A percentile compares a stretch with the other conserved stretches of the same genome.
Conservation (phyloP, 2,329 filamentous ascomycete species). For the Pseudogymnoascus sp. region DNA sequence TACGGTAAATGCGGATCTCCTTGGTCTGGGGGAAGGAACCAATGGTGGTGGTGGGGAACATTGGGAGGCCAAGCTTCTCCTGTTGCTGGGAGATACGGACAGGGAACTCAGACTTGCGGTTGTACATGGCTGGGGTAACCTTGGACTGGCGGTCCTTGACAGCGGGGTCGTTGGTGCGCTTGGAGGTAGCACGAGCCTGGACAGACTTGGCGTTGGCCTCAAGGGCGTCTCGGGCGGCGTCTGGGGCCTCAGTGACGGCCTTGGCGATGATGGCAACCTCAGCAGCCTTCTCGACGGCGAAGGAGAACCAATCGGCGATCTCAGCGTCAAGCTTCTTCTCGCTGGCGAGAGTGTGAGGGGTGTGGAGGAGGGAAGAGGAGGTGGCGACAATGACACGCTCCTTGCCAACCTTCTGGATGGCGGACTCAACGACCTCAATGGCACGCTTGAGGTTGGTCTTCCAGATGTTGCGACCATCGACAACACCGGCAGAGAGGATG, state of each 20-base stretch:
- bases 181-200: conserved; percentile 83
- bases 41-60: conserved; percentile 99
- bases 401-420: conserved; percentile 93
- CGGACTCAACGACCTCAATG: conserved; percentile 83
- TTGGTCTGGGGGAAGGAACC: conserved; percentile 99
- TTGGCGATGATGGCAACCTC: conserved; percentile 94
- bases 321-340: conserved; percentile 98
- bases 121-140: conserved; percentile 78
- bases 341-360: conserved; percentile 92
- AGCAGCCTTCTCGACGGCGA: conserved; percentile 86
- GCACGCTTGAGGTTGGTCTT: conserved; percentile 98
- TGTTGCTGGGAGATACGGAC: conserved; percentile 81
- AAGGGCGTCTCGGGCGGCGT: conserved; percentile 77
- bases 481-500: conserved; percentile 88
- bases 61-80: conserved; percentile 84
- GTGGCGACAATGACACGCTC: conserved; percentile 95
- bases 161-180: conserved; percentile 91
- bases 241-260: conserved; percentile 89
- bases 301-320: conserved; percentile 97
- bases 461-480: conserved; percentile 99
- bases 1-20: conserved; percentile 93
- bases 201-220: conserved; percentile 96
- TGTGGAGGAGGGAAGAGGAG: conserved; percentile 96
- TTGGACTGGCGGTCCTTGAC: conserved; percentile 95
- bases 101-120: conserved; percentile 87